Base-by-base conservation (phyloP, 139 green algal genomes). In the Zygnema cylindricum region DNA sequence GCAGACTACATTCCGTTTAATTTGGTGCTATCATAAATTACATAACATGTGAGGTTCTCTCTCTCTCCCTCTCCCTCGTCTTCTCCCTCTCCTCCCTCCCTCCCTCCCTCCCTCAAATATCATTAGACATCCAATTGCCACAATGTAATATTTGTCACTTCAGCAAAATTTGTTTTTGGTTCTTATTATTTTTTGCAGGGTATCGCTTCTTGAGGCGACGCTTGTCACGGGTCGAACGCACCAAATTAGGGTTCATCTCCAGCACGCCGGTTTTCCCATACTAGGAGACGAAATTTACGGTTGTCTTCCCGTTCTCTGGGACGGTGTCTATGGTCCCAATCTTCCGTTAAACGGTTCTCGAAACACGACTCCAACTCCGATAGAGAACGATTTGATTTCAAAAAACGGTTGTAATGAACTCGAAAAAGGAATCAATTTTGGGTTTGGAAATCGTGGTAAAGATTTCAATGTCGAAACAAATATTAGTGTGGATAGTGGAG, bases 171-270 rank as follows among this genome's bases (percentile, higher is more conserved):
- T n/a, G n/a, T n/a, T n/a, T n/a, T n/a, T n/a, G n/a, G n/a, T n/a
- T n/a, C n/a, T n/a, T n/a, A n/a, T n/a, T n/a, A n/a, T n/a, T n/a
- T n/a, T 79, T 7, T 79, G 82, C 76, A 90, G 85, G 32, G 41
- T 77, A 25, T 75, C 85, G 11, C 85, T 90, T 1, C 33, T 90
- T n/a, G 38, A 86, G 25, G 85, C 85, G 0, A 33, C n/a, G 0
- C 42, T 41, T 21, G 16, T 76, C n/a, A 90, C 85, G 30, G 85
- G 85, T 2, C 32, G 85, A n/a, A 90, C 85, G 25, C 85, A 90
- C 76, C 85, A 90, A 63, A 90, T 90, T n/a, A 36, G 85, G 21
- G 85, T 90, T 69, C 85, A 90, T 36, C 85, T 90, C 21, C 85
- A 54, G 35, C 85, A 90, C 30, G 76, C 43, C 39, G 81, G 81